These are phyloP conservation scores for Fusarium fujikuroi DNA, from an alignment of 2,329 filamentous ascomycete genomes.

Conservation along the genomic window DNA sequence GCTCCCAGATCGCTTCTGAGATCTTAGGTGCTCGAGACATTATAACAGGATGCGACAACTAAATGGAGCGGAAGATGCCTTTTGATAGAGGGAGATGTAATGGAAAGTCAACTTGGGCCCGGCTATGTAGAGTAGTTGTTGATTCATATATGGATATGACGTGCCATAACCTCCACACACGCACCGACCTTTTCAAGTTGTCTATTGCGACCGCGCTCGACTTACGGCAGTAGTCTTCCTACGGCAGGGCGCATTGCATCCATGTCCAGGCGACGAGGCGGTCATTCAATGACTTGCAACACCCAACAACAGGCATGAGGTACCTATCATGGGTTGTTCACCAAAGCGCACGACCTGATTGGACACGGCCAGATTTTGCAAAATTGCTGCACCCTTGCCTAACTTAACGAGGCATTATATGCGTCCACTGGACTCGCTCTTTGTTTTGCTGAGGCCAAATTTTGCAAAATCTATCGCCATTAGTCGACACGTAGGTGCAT, in stretches of 20 bases:
- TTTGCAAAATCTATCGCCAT: neutral
- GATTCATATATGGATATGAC: neutral
- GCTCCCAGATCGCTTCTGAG: neutral
- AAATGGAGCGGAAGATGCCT: neutral
- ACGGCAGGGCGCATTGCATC: neutral
- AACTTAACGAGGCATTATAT: neutral
- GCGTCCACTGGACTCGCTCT: neutral
- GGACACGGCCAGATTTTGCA: neutral
- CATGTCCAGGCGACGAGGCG: neutral
- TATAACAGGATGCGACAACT: neutral
- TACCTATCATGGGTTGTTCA: neutral
- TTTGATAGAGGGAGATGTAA: neutral
- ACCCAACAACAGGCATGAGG: neutral
- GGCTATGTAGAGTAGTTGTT: neutral
- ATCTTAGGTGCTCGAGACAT: neutral
- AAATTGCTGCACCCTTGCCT: neutral
- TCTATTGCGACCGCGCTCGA: neutral
- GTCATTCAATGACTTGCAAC: neutral
- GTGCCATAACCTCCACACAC: neutral
- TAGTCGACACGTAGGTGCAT: no score
- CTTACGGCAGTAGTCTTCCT: neutral
- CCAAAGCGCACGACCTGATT: neutral
- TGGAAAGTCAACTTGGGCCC: neutral
- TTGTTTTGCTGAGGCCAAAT: neutral
- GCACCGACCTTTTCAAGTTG: neutral